A percentile compares a stretch with the other conserved stretches of the same genome.
Evolutionary conservation across 2,329 filamentous ascomycete species (phyloP).

Genomic region (Alternaria brassicicola): DNA sequence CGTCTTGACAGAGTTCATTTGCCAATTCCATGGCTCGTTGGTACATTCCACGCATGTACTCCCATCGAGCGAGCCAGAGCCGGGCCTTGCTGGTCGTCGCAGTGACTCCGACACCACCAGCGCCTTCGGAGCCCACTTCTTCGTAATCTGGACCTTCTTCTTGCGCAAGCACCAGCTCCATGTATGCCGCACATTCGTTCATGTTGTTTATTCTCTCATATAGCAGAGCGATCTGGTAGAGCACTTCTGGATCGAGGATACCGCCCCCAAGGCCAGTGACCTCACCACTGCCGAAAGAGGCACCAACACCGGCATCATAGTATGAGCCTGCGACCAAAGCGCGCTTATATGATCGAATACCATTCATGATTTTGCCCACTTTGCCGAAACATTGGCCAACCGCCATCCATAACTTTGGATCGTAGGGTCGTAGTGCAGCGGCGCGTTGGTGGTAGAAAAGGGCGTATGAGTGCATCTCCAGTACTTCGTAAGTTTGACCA

Average conservation of each 20-base stretch:
- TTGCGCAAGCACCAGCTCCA: slow-evolving; percentile 94
- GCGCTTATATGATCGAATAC: slow-evolving; percentile 93
- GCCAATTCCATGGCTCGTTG: slow-evolving; percentile 78
- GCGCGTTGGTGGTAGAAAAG: slow-evolving; percentile 98
- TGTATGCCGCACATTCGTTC: slow-evolving; percentile 85
- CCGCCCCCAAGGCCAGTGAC: slow-evolving; percentile 53
- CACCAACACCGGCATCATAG: slow-evolving; percentile 69
- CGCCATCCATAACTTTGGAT: slow-evolving; percentile 98
- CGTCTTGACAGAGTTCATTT: slow-evolving; percentile 92
- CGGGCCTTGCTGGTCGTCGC: slow-evolving; percentile 89
- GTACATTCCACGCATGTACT: slow-evolving; percentile 77
- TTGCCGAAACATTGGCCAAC: slow-evolving; percentile 91
- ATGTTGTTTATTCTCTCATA: slow-evolving; percentile 81
- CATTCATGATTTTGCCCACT: slow-evolving; percentile 84
- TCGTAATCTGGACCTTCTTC: slow-evolving; percentile 71
- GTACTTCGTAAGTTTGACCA: slow-evolving; percentile 94
- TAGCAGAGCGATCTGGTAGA: slow-evolving; percentile 87
- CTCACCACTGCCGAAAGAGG: slow-evolving; percentile 55
- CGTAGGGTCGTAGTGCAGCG: slow-evolving; percentile 89
- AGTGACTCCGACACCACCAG: slow-evolving; percentile 79
- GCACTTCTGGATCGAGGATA: slow-evolving; percentile 84
- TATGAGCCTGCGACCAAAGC: slow-evolving; percentile 87
- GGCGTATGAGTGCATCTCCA: slow-evolving; percentile 97
- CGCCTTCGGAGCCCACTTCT: slow-evolving; percentile 47
- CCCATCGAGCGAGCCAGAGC: slow-evolving; percentile 88